Conservation (phyloP, 495 filamentous ascomycete genomes). For the Penicillium roqueforti region DNA sequence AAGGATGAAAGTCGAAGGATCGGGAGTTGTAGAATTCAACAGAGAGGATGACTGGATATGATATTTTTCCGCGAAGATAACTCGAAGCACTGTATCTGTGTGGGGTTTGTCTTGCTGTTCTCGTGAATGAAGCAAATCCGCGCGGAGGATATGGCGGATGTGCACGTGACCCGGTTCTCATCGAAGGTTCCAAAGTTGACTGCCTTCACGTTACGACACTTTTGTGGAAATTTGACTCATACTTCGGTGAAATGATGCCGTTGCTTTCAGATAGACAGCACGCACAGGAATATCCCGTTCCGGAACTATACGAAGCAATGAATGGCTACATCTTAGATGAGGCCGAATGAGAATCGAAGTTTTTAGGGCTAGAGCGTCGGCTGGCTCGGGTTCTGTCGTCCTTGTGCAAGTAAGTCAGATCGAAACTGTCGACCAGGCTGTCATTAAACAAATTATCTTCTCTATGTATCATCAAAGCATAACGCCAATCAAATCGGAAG, state of each 20-base stretch:
- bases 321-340: neutral
- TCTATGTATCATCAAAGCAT: conserved; percentile 6
- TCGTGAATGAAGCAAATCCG: conserved; percentile 1
- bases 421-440: neutral
- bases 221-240: neutral
- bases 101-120: neutral
- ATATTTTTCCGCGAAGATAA: neutral
- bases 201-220: neutral
- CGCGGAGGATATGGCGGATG: conserved; percentile 2
- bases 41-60: neutral
- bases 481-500: neutral
- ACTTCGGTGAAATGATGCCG: neutral
- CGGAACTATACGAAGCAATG: neutral
- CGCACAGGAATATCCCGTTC: neutral
- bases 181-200: neutral
- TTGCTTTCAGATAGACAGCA: neutral
- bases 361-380: neutral
- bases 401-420: neutral
- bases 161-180: conserved; percentile 2
- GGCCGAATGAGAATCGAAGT: neutral
- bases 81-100: neutral
- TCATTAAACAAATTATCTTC: neutral
- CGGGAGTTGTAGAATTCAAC: neutral
- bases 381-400: neutral
- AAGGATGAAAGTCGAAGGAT: neutral